Percentiles rank a stretch among this genome's conserved stretches.
These are phyloP conservation scores for Fusarium odoratissimum DNA, from an alignment of 2,329 filamentous ascomycete genomes.

Conservation along the genomic window DNA sequence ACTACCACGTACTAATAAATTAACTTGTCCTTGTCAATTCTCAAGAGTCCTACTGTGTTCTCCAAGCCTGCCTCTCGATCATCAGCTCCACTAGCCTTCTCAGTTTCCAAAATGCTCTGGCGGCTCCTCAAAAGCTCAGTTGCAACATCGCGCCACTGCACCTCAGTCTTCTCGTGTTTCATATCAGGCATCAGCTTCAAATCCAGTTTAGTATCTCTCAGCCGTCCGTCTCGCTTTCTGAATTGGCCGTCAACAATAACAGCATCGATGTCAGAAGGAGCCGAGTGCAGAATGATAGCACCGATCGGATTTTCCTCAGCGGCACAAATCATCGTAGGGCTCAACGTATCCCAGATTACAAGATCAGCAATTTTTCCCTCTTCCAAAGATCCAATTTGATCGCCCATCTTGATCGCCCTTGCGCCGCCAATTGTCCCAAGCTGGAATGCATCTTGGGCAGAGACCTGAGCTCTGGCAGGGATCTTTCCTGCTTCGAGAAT, in stretches of 20 bases:
- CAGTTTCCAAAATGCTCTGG: not conserved
- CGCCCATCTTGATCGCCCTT: not conserved
- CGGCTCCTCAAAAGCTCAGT: not conserved
- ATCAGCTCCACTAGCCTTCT: not conserved
- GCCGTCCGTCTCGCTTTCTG: not conserved
- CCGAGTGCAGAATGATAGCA: slow-evolving; percentile 4
- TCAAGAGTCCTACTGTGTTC: not conserved
- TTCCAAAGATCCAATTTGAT: not conserved
- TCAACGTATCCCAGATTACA: slow-evolving; percentile 4
- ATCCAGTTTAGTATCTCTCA: not conserved
- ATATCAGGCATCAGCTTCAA: not conserved
- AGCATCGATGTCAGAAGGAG: not conserved
- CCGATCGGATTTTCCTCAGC: slow-evolving; percentile 5
- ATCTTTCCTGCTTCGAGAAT: not conserved
- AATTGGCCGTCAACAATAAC: slow-evolving; percentile 17
- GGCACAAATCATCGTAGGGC: slow-evolving; percentile 6
- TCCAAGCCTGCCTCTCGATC: not conserved
- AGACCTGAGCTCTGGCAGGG: not conserved
- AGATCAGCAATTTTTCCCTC: slow-evolving; percentile 13
- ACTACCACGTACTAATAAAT: not conserved
- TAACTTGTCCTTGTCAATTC: not conserved
- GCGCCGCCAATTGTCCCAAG: slow-evolving; percentile 8
- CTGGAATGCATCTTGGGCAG: slow-evolving; percentile 1
- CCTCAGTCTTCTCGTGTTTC: not conserved
- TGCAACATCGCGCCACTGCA: slow-evolving; percentile 7